Evolutionary conservation across 306 rosid genomes (phyloP).

Genomic region (Medicago truncatula): MtrunA17r5.0-ANR NC_053044.1:46227001-46227500

Average conservation of each 20-base stretch:
- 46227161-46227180: constrained; percentile 66
- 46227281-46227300: constrained; percentile 85
- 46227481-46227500: constrained; percentile 28
- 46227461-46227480: constrained; percentile 28
- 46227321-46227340: constrained; percentile 58
- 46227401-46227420: constrained; percentile 87
- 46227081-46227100: background rate
- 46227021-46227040: background rate
- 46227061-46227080: background rate
- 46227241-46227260: constrained; percentile 95
- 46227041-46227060: background rate
- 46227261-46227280: constrained; percentile 88
- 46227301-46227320: constrained; percentile 54
- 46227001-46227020: background rate
- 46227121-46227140: constrained; percentile 2
- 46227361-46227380: constrained; percentile 75
- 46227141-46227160: background rate
- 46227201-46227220: constrained; percentile 79
- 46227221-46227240: constrained; percentile 93
- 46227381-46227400: constrained; percentile 73
- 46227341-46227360: constrained; percentile 72
- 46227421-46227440: constrained; percentile 91
- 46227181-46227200: constrained; percentile 93
- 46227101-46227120: constrained; percentile 19
- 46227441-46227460: constrained; percentile 25